Evolutionary conservation across 768 basidiomycete genomes (phyloP).

Genomic region (Tremella yokohamensis): DNA sequence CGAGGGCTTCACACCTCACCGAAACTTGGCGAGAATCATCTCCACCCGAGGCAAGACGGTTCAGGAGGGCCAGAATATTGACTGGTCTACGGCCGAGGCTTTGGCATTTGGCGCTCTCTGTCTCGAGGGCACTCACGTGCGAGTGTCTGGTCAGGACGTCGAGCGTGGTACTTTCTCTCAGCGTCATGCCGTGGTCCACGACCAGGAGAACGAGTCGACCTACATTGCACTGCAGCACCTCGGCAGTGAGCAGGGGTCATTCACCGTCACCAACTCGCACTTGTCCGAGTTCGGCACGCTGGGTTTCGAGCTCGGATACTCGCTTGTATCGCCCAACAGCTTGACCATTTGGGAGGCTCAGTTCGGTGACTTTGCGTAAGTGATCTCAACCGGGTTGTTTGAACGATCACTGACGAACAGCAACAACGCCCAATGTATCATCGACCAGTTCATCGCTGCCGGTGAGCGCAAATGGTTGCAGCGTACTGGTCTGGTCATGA

Average conservation of each 20-base stretch:
- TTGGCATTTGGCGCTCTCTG: slow-evolving; percentile 92
- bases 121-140: slow-evolving; percentile 87
- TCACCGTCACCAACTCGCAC: slow-evolving; percentile 94
- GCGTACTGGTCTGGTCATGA: slow-evolving; percentile 83
- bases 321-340: slow-evolving; percentile 87
- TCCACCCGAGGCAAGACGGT: slow-evolving; percentile 80
- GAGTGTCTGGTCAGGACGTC: slow-evolving; percentile 95
- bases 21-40: slow-evolving; percentile 91
- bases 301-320: slow-evolving; percentile 97
- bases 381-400: background rate
- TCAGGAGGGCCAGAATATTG: slow-evolving; percentile 84
- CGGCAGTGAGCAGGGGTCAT: slow-evolving; percentile 79
- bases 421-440: slow-evolving; percentile 95
- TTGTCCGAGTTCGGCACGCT: slow-evolving; percentile 91
- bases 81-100: slow-evolving; percentile 98
- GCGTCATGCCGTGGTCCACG: slow-evolving; percentile 93
- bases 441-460: slow-evolving; percentile 97
- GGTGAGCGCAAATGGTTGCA: slow-evolving; percentile 98
- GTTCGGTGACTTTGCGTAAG: slow-evolving; percentile 81
- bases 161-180: slow-evolving; percentile 99
- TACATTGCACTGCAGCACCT: slow-evolving; percentile 87
- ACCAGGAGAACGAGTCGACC: slow-evolving; percentile 86
- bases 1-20: slow-evolving; percentile 77
- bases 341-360: slow-evolving; percentile 98
- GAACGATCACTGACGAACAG: slow-evolving; percentile 15